Percentiles rank a stretch among this genome's conserved stretches.
These are phyloP conservation scores for Ophiosphaerella narmari DNA, from an alignment of 2,329 filamentous ascomycete species.

Conservation along the genomic window DNA sequence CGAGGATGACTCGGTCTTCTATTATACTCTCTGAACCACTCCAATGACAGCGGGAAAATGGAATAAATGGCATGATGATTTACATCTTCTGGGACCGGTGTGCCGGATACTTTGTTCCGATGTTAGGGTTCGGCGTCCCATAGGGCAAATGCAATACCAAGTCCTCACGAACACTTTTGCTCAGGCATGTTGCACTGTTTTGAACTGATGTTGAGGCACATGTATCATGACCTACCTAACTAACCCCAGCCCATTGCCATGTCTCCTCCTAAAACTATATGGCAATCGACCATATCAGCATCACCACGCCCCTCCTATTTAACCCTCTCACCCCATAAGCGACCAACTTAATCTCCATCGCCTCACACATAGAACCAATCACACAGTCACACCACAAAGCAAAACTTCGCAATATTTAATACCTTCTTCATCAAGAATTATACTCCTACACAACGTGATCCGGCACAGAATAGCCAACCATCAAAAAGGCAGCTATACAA, in stretches of 20 bases:
- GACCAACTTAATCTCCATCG: too few relatives aligned
- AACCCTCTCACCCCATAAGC: too few relatives aligned
- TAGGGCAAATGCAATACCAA: constrained; percentile 45
- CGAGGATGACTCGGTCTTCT: constrained; percentile 34
- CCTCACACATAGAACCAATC: not conserved
- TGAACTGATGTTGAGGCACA: too few relatives aligned
- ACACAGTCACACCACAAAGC: not conserved
- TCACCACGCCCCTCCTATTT: too few relatives aligned
- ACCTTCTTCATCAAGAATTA: not conserved
- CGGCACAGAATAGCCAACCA: not conserved
- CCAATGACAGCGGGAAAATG: constrained; percentile 30
- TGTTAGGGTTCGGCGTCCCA: constrained; percentile 36
- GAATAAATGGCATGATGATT: constrained; percentile 37
- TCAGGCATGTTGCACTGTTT: too few relatives aligned
- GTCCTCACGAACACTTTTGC: constrained; percentile 30
- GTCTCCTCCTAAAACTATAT: too few relatives aligned
- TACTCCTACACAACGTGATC: not conserved
- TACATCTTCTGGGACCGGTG: constrained; percentile 32
- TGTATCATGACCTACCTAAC: too few relatives aligned
- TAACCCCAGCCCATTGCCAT: too few relatives aligned
- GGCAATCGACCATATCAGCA: too few relatives aligned
- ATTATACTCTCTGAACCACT: constrained; percentile 30
- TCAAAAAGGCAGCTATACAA: not conserved
- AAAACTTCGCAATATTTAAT: not conserved
- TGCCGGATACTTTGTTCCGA: constrained; percentile 28